A percentile compares a stretch with the other conserved stretches of the same genome.
Evolutionary conservation across 257 asterid species (phyloP).

Genomic region (Solanum infundibuliforme): DNA sequence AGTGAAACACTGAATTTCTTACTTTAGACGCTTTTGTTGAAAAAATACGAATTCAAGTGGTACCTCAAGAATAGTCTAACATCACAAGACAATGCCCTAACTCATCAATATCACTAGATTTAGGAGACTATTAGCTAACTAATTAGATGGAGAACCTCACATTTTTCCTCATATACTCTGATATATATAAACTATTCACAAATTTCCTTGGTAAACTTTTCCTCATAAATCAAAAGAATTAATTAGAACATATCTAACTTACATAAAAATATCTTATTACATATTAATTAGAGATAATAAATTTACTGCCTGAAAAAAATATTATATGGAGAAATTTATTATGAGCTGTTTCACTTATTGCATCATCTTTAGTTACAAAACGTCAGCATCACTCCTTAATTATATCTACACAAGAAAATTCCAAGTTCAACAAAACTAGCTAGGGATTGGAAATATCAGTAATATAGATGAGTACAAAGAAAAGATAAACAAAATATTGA

Average conservation of each 20-base stretch:
- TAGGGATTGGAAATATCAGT: not conserved
- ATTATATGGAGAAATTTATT: too few relatives aligned
- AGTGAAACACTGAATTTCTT: not conserved
- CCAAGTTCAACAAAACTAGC: too few relatives aligned
- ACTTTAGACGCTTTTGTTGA: too few relatives aligned
- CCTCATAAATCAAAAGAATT: not conserved
- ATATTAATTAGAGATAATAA: not conserved
- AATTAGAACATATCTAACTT: too few relatives aligned
- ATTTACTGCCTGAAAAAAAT: too few relatives aligned
- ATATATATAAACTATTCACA: too few relatives aligned
- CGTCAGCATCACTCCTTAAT: not conserved
- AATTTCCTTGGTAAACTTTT: too few relatives aligned
- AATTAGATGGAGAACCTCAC: not conserved
- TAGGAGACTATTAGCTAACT: not conserved
- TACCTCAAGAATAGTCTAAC: not conserved
- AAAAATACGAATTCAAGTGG: not conserved
- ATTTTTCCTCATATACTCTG: too few relatives aligned
- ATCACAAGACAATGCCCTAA: not conserved
- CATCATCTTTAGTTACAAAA: too few relatives aligned
- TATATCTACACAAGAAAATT: not conserved
- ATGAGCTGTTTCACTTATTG: too few relatives aligned
- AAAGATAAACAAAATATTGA: too few relatives aligned
- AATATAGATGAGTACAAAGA: not conserved
- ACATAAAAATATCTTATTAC: not conserved
- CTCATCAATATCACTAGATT: too few relatives aligned